A percentile compares a stretch with the other conserved stretches of the same genome.
These are phyloP conservation scores for Myriosclerotinia duriaeana DNA, from an alignment of 2,329 filamentous ascomycete genomes.

Conservation along the genomic window DNA sequence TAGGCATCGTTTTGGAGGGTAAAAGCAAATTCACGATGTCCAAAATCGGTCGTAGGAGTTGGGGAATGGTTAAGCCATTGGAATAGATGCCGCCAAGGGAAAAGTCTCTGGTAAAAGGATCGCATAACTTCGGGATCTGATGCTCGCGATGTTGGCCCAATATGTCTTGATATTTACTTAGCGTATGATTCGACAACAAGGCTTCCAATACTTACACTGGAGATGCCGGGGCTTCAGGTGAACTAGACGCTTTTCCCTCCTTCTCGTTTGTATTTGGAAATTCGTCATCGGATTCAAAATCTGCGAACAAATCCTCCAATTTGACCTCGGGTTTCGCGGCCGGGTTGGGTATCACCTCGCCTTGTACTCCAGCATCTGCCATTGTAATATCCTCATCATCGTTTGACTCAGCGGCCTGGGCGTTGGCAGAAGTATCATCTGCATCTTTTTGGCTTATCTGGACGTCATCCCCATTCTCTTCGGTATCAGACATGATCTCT, in stretches of 20 bases:
- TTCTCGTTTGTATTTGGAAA: slow-evolving; percentile 51
- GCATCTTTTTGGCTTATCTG: slow-evolving; percentile 22
- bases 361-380: slow-evolving; percentile 30
- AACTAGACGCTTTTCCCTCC: slow-evolving; percentile 47
- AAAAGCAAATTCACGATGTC: slow-evolving; percentile 92
- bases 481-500: slow-evolving; percentile 41
- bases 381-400: slow-evolving; percentile 36
- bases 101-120: slow-evolving; percentile 92
- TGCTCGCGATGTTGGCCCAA: slow-evolving; percentile 45
- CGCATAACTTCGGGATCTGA: slow-evolving; percentile 84
- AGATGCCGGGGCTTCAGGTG: slow-evolving; percentile 46
- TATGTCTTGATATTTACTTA: slow-evolving; percentile 38
- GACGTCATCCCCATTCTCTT: slow-evolving; percentile 37
- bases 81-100: slow-evolving; percentile 91
- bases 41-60: slow-evolving; percentile 82
- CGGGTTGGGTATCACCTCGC: slow-evolving; percentile 20
- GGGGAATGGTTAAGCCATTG: slow-evolving; percentile 97
- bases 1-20: slow-evolving; percentile 92
- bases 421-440: slow-evolving; percentile 22
- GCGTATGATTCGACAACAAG: not conserved
- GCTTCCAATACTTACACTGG: slow-evolving; percentile 44
- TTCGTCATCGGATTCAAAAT: slow-evolving; percentile 61
- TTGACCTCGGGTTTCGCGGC: slow-evolving; percentile 43
- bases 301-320: slow-evolving; percentile 59
- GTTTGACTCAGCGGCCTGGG: slow-evolving; percentile 24